These are phyloP conservation scores for Trematosphaeria pertusa DNA, from an alignment of 2,329 filamentous ascomycete species.

Conservation along the genomic window DNA sequence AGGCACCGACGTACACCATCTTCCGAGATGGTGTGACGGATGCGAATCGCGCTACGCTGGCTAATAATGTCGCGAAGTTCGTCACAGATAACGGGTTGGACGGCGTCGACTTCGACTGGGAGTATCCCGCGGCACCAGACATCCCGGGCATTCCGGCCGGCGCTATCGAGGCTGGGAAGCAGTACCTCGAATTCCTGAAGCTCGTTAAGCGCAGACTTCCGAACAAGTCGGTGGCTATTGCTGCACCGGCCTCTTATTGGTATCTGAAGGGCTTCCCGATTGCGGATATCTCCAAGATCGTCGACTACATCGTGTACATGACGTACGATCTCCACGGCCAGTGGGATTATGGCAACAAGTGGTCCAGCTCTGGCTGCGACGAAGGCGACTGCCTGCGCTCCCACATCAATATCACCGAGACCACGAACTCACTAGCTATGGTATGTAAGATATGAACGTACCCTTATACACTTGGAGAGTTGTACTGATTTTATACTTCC, in stretches of 20 bases:
- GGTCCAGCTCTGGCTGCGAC: slow-evolving; percentile 9
- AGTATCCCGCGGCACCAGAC: slow-evolving; percentile 48
- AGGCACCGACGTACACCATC: slow-evolving; percentile 46
- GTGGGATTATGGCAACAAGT: slow-evolving; percentile 4
- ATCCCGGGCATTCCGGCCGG: slow-evolving; percentile 49
- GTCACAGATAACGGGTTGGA: slow-evolving; percentile 29
- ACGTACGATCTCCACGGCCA: slow-evolving; percentile 45
- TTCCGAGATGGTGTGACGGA: slow-evolving; percentile 47
- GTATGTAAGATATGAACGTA: too few species aligned
- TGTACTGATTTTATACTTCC: too few species aligned
- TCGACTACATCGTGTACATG: slow-evolving; percentile 39
- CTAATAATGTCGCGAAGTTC: slow-evolving; percentile 30
- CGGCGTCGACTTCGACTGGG: slow-evolving; percentile 57
- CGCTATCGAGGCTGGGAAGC: slow-evolving; percentile 33
- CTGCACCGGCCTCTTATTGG: slow-evolving; percentile 33
- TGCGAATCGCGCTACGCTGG: slow-evolving; percentile 47
- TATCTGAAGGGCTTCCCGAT: slow-evolving; percentile 35
- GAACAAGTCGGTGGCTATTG: slow-evolving; percentile 23
- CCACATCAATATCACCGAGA: slow-evolving; percentile 47
- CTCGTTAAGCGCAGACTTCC: slow-evolving; percentile 15
- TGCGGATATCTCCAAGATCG: slow-evolving; percentile 17
- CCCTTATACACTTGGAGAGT: too few species aligned
- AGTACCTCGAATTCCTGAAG: slow-evolving; percentile 46
- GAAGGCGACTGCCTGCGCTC: slow-evolving; percentile 31
- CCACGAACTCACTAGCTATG: slow-evolving; percentile 37